phyloP scores from a whole-genome alignment of 2,329 filamentous ascomycete species.

The Niveomyces coronatus region DNA sequence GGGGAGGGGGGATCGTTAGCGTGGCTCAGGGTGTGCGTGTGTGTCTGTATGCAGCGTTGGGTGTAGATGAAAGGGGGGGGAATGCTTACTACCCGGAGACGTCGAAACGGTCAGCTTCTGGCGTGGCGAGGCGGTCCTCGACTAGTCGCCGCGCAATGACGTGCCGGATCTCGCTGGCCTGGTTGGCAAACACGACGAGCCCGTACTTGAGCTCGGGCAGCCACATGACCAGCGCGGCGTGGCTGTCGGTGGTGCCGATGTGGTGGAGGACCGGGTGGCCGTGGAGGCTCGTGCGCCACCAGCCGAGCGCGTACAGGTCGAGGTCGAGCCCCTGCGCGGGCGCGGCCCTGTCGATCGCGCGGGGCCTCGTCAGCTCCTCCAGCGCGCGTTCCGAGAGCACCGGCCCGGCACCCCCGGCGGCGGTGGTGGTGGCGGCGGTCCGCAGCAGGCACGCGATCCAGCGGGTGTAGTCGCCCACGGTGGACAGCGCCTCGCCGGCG shows the following conservation, averaged over 20 bases:
- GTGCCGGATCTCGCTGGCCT: slow-evolving; percentile 23
- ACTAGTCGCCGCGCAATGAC: slow-evolving; percentile 20
- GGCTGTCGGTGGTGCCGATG: slow-evolving; percentile 18
- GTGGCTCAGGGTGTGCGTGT: no score
- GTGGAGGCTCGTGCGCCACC: slow-evolving; percentile 17
- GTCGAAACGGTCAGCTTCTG: slow-evolving; percentile 14
- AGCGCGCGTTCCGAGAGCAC: slow-evolving; percentile 17
- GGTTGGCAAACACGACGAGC: slow-evolving; percentile 29
- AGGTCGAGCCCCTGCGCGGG: slow-evolving; percentile 5
- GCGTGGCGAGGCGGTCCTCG: slow-evolving; percentile 19
- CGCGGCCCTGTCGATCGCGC: slow-evolving; percentile 21
- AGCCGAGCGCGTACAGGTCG: slow-evolving; percentile 20
- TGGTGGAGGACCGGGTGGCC: slow-evolving; percentile 21
- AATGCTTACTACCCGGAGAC: slow-evolving; percentile 14
- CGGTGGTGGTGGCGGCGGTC: slow-evolving; percentile 14
- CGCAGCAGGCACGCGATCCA: slow-evolving; percentile 38
- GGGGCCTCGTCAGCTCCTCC: slow-evolving; percentile 19
- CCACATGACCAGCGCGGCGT: slow-evolving; percentile 21
- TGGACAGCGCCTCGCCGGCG: slow-evolving; percentile 33
- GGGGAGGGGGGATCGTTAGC: no score
- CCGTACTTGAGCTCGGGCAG: slow-evolving; percentile 23
- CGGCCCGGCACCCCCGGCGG: no score
- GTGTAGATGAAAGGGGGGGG: not conserved
- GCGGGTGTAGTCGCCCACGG: slow-evolving; percentile 37
- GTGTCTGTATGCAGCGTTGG: no score